Percentiles rank a stretch among this genome's conserved stretches.
phyloP scores from a whole-genome alignment of 2,329 filamentous ascomycete species.

The Penicillium vulpinum region DNA sequence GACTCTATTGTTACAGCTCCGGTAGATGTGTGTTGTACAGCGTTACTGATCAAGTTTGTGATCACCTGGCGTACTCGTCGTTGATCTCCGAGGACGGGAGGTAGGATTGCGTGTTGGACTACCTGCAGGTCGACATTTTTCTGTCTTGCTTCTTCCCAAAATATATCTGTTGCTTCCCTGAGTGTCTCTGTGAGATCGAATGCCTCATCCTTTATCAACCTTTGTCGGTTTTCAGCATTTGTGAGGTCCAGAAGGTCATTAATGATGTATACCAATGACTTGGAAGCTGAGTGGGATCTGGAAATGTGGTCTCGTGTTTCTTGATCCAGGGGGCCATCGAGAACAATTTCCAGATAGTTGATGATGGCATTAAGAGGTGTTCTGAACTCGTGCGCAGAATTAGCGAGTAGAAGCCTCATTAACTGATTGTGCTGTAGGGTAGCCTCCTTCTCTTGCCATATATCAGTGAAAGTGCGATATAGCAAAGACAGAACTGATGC shows the following conservation, averaged over 20 bases:
- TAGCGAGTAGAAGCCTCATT: slow-evolving; percentile 74
- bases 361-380: slow-evolving; percentile 93
- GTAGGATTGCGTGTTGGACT: slow-evolving; percentile 66
- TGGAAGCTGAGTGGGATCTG: slow-evolving; percentile 83
- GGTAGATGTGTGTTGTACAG: slow-evolving; percentile 71
- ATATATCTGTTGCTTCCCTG: slow-evolving; percentile 72
- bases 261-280: slow-evolving; percentile 88
- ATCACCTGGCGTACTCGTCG: slow-evolving; percentile 77
- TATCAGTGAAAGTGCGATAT: slow-evolving; percentile 84
- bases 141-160: slow-evolving; percentile 70
- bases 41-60: slow-evolving; percentile 81
- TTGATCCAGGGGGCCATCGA: slow-evolving; percentile 74
- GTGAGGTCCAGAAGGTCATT: slow-evolving; percentile 86
- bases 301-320: slow-evolving; percentile 82
- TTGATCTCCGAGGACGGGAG: slow-evolving; percentile 74
- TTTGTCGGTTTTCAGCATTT: slow-evolving; percentile 78
- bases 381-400: slow-evolving; percentile 85
- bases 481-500: slow-evolving; percentile 82
- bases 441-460: slow-evolving; percentile 86
- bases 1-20: slow-evolving; percentile 72
- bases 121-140: slow-evolving; percentile 73
- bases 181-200: slow-evolving; percentile 72
- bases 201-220: slow-evolving; percentile 73
- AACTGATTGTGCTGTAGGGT: slow-evolving; percentile 78
- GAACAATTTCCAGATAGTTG: slow-evolving; percentile 85